A percentile compares a stretch with the other conserved stretches of the same genome.
Evolutionary conservation across 805 yeast genomes (phyloP).

Genomic region (Hanseniaspora osmophila): DNA sequence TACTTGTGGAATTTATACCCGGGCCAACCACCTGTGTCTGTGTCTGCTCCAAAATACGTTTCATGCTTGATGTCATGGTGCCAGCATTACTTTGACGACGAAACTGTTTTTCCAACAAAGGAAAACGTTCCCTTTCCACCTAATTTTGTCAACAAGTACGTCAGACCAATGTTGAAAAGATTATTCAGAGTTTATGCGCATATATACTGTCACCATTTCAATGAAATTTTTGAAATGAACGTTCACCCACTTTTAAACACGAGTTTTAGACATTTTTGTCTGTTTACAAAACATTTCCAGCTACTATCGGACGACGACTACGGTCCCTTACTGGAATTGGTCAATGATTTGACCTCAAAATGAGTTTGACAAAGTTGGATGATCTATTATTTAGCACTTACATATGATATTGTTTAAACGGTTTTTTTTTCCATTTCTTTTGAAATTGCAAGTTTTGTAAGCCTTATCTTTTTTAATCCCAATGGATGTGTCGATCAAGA

Average conservation of each 20-base stretch:
- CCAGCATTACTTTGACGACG: slow-evolving; percentile 84
- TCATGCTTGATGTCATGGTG: slow-evolving; percentile 92
- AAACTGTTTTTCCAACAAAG: slow-evolving; percentile 76
- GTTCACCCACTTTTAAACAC: slow-evolving; percentile 87
- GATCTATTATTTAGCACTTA: neutral
- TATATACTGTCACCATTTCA: slow-evolving; percentile 94
- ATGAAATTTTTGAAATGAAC: slow-evolving; percentile 84
- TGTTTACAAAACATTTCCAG: slow-evolving; percentile 74
- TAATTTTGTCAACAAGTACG: slow-evolving; percentile 54
- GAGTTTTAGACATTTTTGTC: slow-evolving; percentile 81
- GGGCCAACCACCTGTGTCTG: slow-evolving; percentile 59
- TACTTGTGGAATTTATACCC: slow-evolving; percentile 87
- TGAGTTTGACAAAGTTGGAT: neutral
- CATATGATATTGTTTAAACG: neutral
- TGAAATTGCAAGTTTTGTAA: no score
- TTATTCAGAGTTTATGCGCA: slow-evolving; percentile 92
- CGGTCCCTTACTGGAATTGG: slow-evolving; percentile 84
- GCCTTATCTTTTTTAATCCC: no score
- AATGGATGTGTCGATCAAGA: no score
- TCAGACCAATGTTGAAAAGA: slow-evolving; percentile 79
- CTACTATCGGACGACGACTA: slow-evolving; percentile 68
- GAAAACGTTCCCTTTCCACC: slow-evolving; percentile 86
- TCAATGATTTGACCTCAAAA: slow-evolving; percentile 27
- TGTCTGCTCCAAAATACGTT: slow-evolving; percentile 90
- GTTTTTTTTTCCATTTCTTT: neutral